Base-by-base conservation (phyloP, 371 early-diverging fungal species). In the Actinomortierella wolfii region DNA sequence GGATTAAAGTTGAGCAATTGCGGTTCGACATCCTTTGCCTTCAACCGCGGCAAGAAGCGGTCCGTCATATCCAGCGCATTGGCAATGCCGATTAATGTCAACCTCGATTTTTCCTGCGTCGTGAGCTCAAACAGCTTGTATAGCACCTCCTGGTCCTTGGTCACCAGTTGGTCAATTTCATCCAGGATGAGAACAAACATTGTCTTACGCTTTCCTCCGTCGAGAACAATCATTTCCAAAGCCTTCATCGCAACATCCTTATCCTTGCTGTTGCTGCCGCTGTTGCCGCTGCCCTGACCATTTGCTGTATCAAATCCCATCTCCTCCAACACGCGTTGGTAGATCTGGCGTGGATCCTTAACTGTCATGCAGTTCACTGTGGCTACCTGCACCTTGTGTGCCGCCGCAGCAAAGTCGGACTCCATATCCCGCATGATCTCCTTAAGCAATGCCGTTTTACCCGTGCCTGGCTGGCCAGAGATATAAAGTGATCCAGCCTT, bases 51-150 rank as follows among this genome's bases (percentile, higher is more conserved):
- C 59, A 96, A 77, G 49, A 94, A 85, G 11, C 94, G 86, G 58
- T 94, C 91, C 4, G 94, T 94, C 66, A 97, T 78, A 66, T 97
- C 93, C 34, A 97, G 76, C 0, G 96, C 92, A 69, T 97, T 97
- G n/a, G 97, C 94, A 58, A 97, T 96, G n/a, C 97, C 97, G 48
- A 97, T 88, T 42, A 97, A 74, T 0, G 86, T 87, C 50, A 97
- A 71, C 0, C 84, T 82, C 40, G 94, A 90, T 7, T 78, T 61
- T 3, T 86, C 80, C 29, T 80, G 62, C 5, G 77, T 79, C 0
- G 91, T 82, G 87, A 89, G 89, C 65, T 91, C 92, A 76, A 97
- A 96, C n/a, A 97, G 69, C 24, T 89, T 85, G 75, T 96, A 95
- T 14, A 97, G 77, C 1, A 92, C 89, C n/a, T 92, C 90, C 66